Evolutionary conservation across 2,329 filamentous ascomycete species (phyloP).

Genomic region (Pezicula carpinea): DNA sequence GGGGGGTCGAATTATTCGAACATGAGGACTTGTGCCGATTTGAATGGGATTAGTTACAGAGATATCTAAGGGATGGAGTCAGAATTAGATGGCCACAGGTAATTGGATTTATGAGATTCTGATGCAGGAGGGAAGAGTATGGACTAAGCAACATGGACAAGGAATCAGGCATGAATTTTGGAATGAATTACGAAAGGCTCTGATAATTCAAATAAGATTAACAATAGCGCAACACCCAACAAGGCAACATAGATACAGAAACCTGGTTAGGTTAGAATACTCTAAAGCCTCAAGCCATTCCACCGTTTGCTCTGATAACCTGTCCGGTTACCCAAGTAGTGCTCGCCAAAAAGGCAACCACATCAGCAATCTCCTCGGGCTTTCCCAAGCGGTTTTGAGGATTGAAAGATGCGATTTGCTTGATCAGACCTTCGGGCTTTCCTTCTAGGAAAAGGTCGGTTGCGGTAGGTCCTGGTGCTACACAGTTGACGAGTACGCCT

Average conservation of each 20-base stretch:
- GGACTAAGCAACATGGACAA: no score
- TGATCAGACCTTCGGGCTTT: conserved; percentile 34
- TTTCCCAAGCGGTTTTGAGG: conserved; percentile 40
- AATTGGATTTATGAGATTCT: no score
- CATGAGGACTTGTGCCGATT: not conserved
- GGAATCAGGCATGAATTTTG: no score
- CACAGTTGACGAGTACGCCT: conserved; percentile 44
- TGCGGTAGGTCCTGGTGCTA: conserved; percentile 47
- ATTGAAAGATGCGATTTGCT: conserved; percentile 34
- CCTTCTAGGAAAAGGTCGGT: conserved; percentile 46
- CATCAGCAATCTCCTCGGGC: conserved; percentile 43
- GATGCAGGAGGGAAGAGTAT: no score
- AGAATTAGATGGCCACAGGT: no score
- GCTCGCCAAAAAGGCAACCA: conserved; percentile 34
- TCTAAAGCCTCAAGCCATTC: conserved; percentile 15
- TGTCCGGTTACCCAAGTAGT: conserved; percentile 22
- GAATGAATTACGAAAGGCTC: no score
- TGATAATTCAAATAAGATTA: no score
- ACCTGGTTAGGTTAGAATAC: not conserved
- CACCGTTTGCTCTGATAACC: conserved; percentile 23
- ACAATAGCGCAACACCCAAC: no score
- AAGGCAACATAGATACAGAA: no score
- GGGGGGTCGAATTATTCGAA: not conserved
- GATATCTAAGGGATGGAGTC: no score
- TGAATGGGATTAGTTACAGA: not conserved